Evolutionary conservation across 306 rosid genomes (phyloP).

Genomic region (Prinsepia uniflora): DNA sequence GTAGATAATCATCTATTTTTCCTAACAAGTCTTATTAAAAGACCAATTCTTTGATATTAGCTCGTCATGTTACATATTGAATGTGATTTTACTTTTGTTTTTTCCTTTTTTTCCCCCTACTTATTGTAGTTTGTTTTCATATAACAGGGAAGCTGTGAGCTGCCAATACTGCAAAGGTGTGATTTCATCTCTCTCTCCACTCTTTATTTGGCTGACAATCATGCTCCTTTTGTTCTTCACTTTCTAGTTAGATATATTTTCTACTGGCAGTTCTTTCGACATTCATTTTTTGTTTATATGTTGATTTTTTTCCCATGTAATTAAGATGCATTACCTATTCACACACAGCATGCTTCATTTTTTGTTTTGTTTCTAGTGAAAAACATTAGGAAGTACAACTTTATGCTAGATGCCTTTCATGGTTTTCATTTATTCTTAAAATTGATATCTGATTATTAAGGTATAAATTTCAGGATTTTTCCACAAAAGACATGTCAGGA

Average conservation of each 20-base stretch:
- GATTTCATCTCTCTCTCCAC: background rate
- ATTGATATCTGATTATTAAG: conserved; percentile 25
- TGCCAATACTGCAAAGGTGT: conserved; percentile 23
- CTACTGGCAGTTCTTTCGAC: background rate
- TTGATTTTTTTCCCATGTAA: background rate
- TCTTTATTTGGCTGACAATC: background rate
- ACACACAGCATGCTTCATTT: background rate
- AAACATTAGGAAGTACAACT: background rate
- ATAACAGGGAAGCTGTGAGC: conserved; percentile 25
- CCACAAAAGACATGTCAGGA: conserved; percentile 84
- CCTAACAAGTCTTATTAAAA: background rate
- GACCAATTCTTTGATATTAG: conserved; percentile 2
- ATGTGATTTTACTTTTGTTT: background rate
- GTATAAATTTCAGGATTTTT: conserved; percentile 59
- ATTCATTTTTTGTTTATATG: background rate
- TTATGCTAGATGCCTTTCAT: background rate
- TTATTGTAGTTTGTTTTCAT: background rate
- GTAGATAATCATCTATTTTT: background rate
- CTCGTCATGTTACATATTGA: background rate
- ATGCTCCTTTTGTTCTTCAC: background rate
- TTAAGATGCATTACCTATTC: background rate
- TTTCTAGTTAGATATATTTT: background rate
- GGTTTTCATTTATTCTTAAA: conserved; percentile 13
- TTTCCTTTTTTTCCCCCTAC: background rate
- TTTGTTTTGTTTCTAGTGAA: background rate